phyloP scores from a whole-genome alignment of 768 basidiomycete species.

The Tricholoma sp. region DNA sequence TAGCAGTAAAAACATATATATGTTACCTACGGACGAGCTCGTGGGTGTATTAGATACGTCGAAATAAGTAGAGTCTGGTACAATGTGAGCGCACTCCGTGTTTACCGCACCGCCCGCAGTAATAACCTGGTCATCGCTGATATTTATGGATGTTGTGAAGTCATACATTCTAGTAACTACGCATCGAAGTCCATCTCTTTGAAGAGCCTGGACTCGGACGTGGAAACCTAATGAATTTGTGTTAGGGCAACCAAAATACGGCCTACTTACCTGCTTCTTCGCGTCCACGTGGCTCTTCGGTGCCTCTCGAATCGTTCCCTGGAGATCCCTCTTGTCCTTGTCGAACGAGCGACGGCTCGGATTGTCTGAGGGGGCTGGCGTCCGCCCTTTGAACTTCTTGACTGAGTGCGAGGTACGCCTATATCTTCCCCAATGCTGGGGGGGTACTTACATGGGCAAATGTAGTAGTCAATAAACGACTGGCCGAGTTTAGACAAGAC shows the following conservation, averaged over 20 bases:
- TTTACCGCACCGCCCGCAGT: background rate
- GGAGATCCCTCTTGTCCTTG: background rate
- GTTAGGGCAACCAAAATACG: no score
- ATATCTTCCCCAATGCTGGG: background rate
- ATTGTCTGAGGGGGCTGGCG: constrained; percentile 12
- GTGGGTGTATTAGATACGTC: constrained; percentile 7
- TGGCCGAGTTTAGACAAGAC: background rate
- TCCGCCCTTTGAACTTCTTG: constrained; percentile 11
- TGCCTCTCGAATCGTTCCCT: constrained; percentile 1
- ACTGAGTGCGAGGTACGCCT: constrained; percentile 5
- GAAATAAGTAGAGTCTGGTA: constrained; percentile 14
- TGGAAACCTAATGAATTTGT: no score
- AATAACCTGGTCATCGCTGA: background rate
- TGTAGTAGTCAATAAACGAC: background rate
- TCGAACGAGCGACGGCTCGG: constrained; percentile 16
- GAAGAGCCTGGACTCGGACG: constrained; percentile 5
- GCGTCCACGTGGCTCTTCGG: constrained; percentile 6
- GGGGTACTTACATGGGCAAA: background rate
- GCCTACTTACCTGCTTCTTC: constrained; percentile 5
- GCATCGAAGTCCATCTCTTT: background rate
- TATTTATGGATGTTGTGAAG: background rate
- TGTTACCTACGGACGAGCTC: constrained; percentile 8
- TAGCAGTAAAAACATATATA: constrained; percentile 5
- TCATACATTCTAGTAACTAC: background rate
- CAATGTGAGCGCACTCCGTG: constrained; percentile 24